Percentiles rank a stretch among this genome's conserved stretches.
Evolutionary conservation across 2,329 filamentous ascomycete species (phyloP).

Genomic region (Colletotrichum orchidophilum): DNA sequence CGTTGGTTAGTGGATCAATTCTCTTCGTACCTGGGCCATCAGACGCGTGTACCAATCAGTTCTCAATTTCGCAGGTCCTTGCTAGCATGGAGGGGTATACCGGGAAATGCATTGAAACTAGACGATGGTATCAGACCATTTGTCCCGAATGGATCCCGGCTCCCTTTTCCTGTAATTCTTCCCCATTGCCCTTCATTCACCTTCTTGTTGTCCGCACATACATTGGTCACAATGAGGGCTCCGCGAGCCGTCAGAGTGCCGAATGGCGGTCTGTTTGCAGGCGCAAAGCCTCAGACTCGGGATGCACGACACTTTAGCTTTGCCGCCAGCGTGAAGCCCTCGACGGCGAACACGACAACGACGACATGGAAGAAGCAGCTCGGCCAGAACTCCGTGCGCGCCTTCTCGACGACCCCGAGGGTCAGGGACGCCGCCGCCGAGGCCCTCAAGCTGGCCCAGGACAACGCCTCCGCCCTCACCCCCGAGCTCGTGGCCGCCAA

Average conservation of each 20-base stretch:
- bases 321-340: constrained; percentile 37
- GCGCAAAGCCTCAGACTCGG: constrained; percentile 40
- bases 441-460: constrained; percentile 62
- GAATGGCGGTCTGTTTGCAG: constrained; percentile 48
- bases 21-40: too few relatives aligned
- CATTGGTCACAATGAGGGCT: constrained; percentile 48
- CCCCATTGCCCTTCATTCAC: constrained; percentile 14
- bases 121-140: constrained; percentile 35
- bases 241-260: constrained; percentile 52
- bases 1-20: too few relatives aligned
- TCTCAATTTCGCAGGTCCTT: constrained; percentile 61
- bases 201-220: not conserved
- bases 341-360: constrained; percentile 1
- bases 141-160: constrained; percentile 26
- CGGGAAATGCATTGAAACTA: constrained; percentile 56
- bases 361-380: constrained; percentile 23
- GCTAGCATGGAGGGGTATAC: constrained; percentile 62
- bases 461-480: constrained; percentile 61
- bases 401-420: constrained; percentile 46
- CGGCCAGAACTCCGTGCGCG: constrained; percentile 36
- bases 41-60: constrained; percentile 40
- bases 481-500: constrained; percentile 76
- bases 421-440: constrained; percentile 50
- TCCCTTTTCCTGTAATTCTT: constrained; percentile 24
- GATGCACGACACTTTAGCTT: constrained; percentile 41